Base-by-base conservation (phyloP, 2,329 filamentous ascomycete genomes). In the Trichoderma simmonsii region DNA sequence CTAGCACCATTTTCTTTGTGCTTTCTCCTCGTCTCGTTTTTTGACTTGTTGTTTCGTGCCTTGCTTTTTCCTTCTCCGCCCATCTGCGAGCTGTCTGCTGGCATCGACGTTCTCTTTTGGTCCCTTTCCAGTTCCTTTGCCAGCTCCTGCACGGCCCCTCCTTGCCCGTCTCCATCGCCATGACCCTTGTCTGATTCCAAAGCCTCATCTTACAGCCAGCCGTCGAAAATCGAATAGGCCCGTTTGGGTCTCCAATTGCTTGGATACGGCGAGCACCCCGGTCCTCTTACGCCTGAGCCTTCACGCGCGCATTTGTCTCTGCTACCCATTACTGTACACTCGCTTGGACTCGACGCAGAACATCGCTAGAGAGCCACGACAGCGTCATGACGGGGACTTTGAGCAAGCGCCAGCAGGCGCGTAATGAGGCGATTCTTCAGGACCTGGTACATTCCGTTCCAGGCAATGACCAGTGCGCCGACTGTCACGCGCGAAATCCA, bases 391-490 rank as follows among this genome's bases (percentile, higher is more conserved):
- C 93, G 71, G 87, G 88, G 70, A 86, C 90, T 59, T 86, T 97
- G 81, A 97, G 91, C 86, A 99, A 98, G 88, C 94, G 96, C 83
- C 94, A 98, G 85, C 95, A 98, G 87, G 94, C 93, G 86, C 95
- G 96, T 83, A 98, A 99, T 83, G 96, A 99, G 86, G 93, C 93
- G 80, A 86, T 90, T 71, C 87, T 99, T 76, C 94, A 98, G 79
- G 95, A 98, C 62, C 89, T 99, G 74, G 91, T 98, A 76, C 92
- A 92, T 76, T 90, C 86, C 48, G 77, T 97, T 11, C 89, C 94
- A 9, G 96, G 96, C 72, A 99, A 99, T 85, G 94, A 96, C 80
- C 86, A 90, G 78, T 99, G 96, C 85, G 96, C 96, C 75, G 96
- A 99, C 83, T 99, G 96, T 84, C 89, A 91, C 80, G 91, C 94